Evolutionary conservation across 1,284 basidiomycete genomes (phyloP).

Genomic region (Moniliophthora roreri): DNA sequence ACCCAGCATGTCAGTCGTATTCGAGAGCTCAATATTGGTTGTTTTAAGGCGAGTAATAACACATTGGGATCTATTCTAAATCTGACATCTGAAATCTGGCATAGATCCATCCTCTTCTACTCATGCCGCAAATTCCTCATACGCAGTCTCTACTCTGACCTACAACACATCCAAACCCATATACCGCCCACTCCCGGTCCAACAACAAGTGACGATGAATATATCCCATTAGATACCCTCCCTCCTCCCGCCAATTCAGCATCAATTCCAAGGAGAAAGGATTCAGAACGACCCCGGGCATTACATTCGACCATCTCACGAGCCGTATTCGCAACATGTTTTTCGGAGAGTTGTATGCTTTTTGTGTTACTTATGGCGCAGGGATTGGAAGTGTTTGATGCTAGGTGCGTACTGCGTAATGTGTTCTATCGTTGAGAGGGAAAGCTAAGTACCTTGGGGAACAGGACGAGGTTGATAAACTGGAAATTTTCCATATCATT

Average conservation of each 20-base stretch:
- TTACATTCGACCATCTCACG: conserved; percentile 57
- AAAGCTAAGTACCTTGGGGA: neutral
- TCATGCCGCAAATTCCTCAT: conserved; percentile 56
- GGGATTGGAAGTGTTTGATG: conserved; percentile 48
- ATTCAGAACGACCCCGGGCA: conserved; percentile 25
- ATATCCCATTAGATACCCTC: conserved; percentile 41
- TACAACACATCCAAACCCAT: conserved; percentile 37
- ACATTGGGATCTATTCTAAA: neutral
- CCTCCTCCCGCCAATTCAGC: conserved; percentile 40
- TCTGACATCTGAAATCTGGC: too few relatives aligned
- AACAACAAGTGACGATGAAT: conserved; percentile 21
- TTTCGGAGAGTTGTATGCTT: conserved; percentile 67
- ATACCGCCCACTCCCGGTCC: conserved; percentile 10
- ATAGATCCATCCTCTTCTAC: conserved; percentile 47
- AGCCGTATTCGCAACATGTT: conserved; percentile 60
- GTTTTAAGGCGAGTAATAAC: neutral
- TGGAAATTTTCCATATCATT: conserved; percentile 63
- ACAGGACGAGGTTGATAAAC: conserved; percentile 58
- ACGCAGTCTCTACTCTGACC: conserved; percentile 54
- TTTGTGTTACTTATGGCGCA: conserved; percentile 70
- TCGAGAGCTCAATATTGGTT: neutral
- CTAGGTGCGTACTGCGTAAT: conserved; percentile 49
- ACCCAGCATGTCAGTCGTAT: neutral
- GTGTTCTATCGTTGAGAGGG: too few relatives aligned
- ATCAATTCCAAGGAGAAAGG: conserved; percentile 21